Evolutionary conservation across 805 yeast genomes (phyloP).

Genomic region (Candida manassasensis): DNA sequence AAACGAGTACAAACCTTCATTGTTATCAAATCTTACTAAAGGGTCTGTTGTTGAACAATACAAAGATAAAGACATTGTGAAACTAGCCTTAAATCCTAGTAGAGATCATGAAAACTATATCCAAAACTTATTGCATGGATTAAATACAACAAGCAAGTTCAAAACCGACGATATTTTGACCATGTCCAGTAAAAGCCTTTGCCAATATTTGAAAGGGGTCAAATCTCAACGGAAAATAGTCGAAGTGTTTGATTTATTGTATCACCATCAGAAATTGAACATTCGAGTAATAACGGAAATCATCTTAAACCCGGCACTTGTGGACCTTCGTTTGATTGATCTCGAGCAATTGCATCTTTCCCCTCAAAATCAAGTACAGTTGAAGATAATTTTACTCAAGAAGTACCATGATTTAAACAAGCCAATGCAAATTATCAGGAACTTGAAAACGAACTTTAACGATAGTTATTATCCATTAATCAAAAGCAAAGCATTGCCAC

Average conservation of each 20-base stretch:
- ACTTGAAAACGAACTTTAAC: slow-evolving; percentile 25
- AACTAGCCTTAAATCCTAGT: slow-evolving; percentile 5
- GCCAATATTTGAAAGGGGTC: slow-evolving; percentile 15
- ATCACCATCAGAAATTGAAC: slow-evolving; percentile 22
- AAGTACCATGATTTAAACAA: slow-evolving; percentile 31
- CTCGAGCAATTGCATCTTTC: slow-evolving; percentile 13
- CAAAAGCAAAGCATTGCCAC: slow-evolving; percentile 16
- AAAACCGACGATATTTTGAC: slow-evolving; percentile 11
- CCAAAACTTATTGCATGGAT: slow-evolving; percentile 22
- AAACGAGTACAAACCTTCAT: slow-evolving; percentile 27
- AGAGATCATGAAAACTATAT: slow-evolving; percentile 9
- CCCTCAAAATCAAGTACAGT: slow-evolving; percentile 17
- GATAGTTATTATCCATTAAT: slow-evolving; percentile 22
- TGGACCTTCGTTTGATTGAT: slow-evolving; percentile 18
- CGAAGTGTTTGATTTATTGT: slow-evolving; percentile 20
- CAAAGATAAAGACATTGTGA: slow-evolving; percentile 10
- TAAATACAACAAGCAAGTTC: slow-evolving; percentile 10
- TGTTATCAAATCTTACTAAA: slow-evolving; percentile 26
- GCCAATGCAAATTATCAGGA: slow-evolving; percentile 27
- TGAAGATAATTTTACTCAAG: slow-evolving; percentile 29
- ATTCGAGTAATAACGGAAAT: slow-evolving; percentile 23
- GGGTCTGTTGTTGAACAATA: slow-evolving; percentile 31
- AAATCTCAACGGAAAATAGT: slow-evolving; percentile 16
- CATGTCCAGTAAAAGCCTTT: slow-evolving; percentile 16
- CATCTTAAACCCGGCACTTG: slow-evolving; percentile 22